Evolutionary conservation across 108 stramenopile genomes (phyloP), one percentile per base, ranked within the genome.

Genomic region (Cyclotella sp.): DNA sequence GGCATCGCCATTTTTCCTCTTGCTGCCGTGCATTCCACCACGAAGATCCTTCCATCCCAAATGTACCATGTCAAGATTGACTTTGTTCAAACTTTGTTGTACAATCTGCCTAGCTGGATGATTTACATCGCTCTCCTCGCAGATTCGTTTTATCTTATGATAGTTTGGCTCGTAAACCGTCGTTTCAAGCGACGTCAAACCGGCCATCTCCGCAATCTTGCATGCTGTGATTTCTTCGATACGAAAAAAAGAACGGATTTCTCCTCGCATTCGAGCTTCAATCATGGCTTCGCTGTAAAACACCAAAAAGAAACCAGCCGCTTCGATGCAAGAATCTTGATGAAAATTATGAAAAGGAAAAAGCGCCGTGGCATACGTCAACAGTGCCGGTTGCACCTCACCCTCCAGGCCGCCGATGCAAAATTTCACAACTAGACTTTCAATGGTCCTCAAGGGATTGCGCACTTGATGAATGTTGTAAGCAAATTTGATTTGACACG

Each of bases 41-140:
- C 58, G 62, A 26, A 88, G 64, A 72, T 88, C 88, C 12, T 82
- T 75, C 87, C 87, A 88, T 8, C 68, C 60, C 26, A 88, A 53
- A 27, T 54, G 45, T 8, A 85, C 57, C n/a, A 19, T 26, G 15
- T 57, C 81, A 8, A 39, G 51, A 60, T 88, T 78, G 14, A 67
- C 27, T 27, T 63, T 59, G 39, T 83, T 85, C 70, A 60, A 28
- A 16, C 68, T 85, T 26, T 61, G 62, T 44, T 41, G 58, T 81
- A 85, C 65, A 9, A 72, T 45, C 40, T 74, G 24, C 8, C 68
- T 34, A 0, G 76, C 80, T 29, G 72, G 27, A 58, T 44, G 4
- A 24, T 59, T 21, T 26, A 9, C 10, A 27, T 76, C 62, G 21
- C 28, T 43, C 54, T 46, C 68, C 15, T 54, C 41, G 45, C 77